Conservation (phyloP, 1,139 yeast genomes). For the Protomyces gravidus region DNA sequence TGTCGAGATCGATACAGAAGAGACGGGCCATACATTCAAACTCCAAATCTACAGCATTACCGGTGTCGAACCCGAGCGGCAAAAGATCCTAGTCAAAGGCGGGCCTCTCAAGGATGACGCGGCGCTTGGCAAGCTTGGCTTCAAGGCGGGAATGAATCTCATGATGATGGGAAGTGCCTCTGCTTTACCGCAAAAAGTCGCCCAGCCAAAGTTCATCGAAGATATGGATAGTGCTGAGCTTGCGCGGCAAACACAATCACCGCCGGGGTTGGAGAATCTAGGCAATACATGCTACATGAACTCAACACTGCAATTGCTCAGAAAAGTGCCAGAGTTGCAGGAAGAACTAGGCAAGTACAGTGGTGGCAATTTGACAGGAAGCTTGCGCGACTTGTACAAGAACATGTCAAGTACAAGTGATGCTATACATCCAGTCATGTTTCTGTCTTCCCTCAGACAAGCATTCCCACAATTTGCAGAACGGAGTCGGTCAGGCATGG, state of each 20-base stretch:
- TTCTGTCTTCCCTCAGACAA: slow-evolving; percentile 57
- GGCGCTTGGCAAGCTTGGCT: slow-evolving; percentile 41
- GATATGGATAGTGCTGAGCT: slow-evolving; percentile 55
- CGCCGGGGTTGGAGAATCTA: slow-evolving; percentile 45
- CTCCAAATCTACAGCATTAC: slow-evolving; percentile 67
- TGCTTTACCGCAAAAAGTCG: slow-evolving; percentile 54
- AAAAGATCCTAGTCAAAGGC: slow-evolving; percentile 71
- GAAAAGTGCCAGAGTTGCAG: slow-evolving; percentile 58
- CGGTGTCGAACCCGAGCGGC: slow-evolving; percentile 78
- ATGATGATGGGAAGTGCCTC: slow-evolving; percentile 95
- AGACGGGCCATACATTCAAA: slow-evolving; percentile 63
- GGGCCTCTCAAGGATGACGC: slow-evolving; percentile 28
- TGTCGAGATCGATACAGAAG: slow-evolving; percentile 52
- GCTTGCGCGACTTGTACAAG: slow-evolving; percentile 38
- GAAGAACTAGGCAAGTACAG: slow-evolving; percentile 36
- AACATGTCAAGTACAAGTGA: slow-evolving; percentile 39
- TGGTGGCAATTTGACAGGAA: slow-evolving; percentile 17
- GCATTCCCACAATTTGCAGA: slow-evolving; percentile 88
- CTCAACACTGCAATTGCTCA: slow-evolving; percentile 42
- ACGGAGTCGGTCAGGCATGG: slow-evolving; percentile 56
- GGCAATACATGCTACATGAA: slow-evolving; percentile 33
- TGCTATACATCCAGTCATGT: slow-evolving; percentile 52
- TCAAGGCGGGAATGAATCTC: slow-evolving; percentile 63
- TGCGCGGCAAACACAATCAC: slow-evolving; percentile 46
- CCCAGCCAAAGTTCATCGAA: slow-evolving; percentile 52